Evolutionary conservation across 768 basidiomycete species (phyloP), one percentile per base, ranked within the genome.

Genomic region (Solioccasus polychromus): DNA sequence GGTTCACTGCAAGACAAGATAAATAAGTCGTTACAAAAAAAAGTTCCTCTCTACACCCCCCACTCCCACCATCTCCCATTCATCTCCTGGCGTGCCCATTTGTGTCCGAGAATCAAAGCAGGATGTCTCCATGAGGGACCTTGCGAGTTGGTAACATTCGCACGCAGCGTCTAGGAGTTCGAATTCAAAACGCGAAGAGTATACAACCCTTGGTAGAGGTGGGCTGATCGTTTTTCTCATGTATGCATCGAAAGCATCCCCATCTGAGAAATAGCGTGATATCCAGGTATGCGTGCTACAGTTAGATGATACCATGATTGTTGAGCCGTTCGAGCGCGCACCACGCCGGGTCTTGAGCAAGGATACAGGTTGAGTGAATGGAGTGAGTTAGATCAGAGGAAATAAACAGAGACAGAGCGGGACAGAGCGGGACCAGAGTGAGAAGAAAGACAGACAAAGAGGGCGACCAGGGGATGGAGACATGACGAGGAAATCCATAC

Each of bases 21-120:
- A 29, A 31, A 35, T 42, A 43, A 22, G 26, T 57, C 38, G 50
- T 54, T 61, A 61, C 52, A 63, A 20, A 43, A 63, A 20, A 43
- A 15, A 26, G 17, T 42, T 39, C 47, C 23, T 47, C 35, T 19
- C 17, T 17, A 18, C 28, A 28, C 28, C 28, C 12, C 8, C 28
- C 24, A 18, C 17, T 18, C 11, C 6, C 17, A 26, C 14, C 30
- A 14, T 35, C n/a, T 35, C 35, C n/a, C n/a, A n/a, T 35, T 38
- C 22, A 20, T 28, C 19, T 26, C 30, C 35, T 39, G 23, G 39
- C 22, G 35, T 45, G 47, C 54, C 39, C 39, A 45, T 46, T 40
- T 26, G 41, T 14, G 25, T 42, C 43, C 41, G 37, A 30, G 20
- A 23, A 14, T 35, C 34, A 44, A 35, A 19, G 30, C 19, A 18